A percentile compares a stretch with the other conserved stretches of the same genome.
Conservation (phyloP, 257 asterid species). For the Primulina eburnea region DNA sequence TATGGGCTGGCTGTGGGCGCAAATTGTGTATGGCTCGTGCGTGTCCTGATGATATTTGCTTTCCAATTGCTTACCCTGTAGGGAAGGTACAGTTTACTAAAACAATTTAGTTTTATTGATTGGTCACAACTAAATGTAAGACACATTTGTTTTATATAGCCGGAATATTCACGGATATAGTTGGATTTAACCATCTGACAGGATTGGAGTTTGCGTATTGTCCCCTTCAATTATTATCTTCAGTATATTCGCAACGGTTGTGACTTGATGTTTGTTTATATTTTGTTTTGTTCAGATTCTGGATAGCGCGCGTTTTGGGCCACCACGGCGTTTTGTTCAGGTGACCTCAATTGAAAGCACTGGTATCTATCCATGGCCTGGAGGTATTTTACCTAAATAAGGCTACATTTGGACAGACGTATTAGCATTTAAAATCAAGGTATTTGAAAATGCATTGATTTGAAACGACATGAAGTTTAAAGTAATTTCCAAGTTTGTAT, state of each 20-base stretch:
- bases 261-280: background rate
- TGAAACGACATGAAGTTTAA: background rate
- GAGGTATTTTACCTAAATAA: conserved; percentile 52
- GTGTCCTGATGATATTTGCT: conserved; percentile 82
- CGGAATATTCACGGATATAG: background rate
- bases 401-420: background rate
- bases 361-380: conserved; percentile 85
- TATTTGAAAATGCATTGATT: background rate
- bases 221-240: background rate
- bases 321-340: conserved; percentile 79
- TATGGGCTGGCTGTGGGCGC: conserved; percentile 99
- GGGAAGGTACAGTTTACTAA: conserved; percentile 58
- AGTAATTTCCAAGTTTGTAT: background rate
- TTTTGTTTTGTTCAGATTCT: conserved; percentile 46
- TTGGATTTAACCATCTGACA: background rate
- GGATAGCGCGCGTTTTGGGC: conserved; percentile 81
- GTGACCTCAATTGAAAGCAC: conserved; percentile 95
- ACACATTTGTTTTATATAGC: background rate
- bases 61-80: conserved; percentile 83
- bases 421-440: background rate
- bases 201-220: background rate
- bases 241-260: background rate
- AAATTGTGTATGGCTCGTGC: conserved; percentile 89
- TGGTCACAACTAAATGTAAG: background rate
- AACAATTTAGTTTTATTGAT: background rate